A percentile compares a stretch with the other conserved stretches of the same genome.
Evolutionary conservation across 75 land plant species (phyloP).

Genomic region (Cunninghamia lanceolata): DNA sequence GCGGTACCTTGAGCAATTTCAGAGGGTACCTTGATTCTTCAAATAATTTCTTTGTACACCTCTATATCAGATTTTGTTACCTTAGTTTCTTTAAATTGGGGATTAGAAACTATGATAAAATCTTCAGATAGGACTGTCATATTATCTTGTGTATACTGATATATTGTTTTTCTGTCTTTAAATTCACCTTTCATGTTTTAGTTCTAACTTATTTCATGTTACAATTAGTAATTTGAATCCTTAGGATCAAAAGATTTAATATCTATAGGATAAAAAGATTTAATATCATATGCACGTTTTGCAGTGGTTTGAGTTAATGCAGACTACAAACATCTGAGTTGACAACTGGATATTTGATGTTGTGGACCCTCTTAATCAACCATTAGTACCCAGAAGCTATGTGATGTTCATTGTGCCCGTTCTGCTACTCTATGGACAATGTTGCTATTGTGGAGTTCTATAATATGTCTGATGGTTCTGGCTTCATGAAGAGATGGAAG

Average conservation of each 20-base stretch:
- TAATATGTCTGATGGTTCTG: neutral
- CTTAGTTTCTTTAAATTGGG: no score
- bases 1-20: no score
- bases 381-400: neutral
- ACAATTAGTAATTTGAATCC: neutral
- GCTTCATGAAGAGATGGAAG: neutral
- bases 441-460: neutral
- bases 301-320: slow-evolving; percentile 92
- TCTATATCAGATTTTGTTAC: no score
- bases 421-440: neutral
- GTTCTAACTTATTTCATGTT: neutral
- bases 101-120: neutral
- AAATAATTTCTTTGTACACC: no score
- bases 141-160: neutral
- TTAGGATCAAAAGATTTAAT: neutral
- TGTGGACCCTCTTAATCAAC: neutral
- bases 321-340: slow-evolving; percentile 17
- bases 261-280: neutral
- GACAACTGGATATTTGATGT: neutral
- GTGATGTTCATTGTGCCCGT: neutral
- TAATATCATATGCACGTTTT: neutral
- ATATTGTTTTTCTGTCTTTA: neutral
- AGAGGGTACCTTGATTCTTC: no score
- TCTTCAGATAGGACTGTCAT: neutral
- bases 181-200: neutral